Base-by-base conservation (phyloP, 257 asterid species). In the Coffea canephora region DNA sequence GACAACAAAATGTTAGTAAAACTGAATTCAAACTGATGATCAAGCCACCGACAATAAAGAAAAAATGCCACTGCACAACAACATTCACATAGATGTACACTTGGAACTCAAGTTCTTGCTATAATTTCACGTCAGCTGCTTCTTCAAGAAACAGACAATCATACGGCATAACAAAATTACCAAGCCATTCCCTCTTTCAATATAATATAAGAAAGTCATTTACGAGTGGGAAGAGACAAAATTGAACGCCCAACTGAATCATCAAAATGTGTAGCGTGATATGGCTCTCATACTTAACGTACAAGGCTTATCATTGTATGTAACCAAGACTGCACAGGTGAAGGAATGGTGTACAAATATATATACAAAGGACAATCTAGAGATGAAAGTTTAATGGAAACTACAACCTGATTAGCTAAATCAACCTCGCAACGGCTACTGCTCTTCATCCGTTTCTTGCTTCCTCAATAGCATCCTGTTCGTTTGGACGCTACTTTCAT, bases 401-500 rank as follows among this genome's bases (percentile, higher is more conserved):
- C 45, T 45, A 34, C 69, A 80, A 81, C 55, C 18, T 23, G 61
- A 62, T 54, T 25, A 49, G 61, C 62, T 73, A 23, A 61, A n/a
- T 69, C 80, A 79, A 78, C 73, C 82, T 64, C 71, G 34, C 0
- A n/a, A 73, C 80, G 19, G 75, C 87, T 87, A 88, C 27, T 77
- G 84, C 84, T 89, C 90, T 66, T 89, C 93, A 23, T 89, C 97
- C 0, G 89, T 86, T 86, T 94, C 97, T 83, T 82, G 93, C 84
- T 80, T 92, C 87, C 87, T 87, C 86, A 87, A 81, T 85, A 89
- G 80, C 59, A 84, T 80, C 73, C 81, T 72, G 69, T 85, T 93
- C 21, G 91, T 90, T 80, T 91, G 96, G 57, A 85, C 89, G 36
- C 94, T 85, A 85, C 97, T 94, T 80, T 92, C 98, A 21, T 92